Percentiles rank a stretch among this genome's conserved stretches.
These are phyloP conservation scores for Phytophthora rubi DNA, from an alignment of 352 stramenopile genomes.

Conservation along the genomic window DNA sequence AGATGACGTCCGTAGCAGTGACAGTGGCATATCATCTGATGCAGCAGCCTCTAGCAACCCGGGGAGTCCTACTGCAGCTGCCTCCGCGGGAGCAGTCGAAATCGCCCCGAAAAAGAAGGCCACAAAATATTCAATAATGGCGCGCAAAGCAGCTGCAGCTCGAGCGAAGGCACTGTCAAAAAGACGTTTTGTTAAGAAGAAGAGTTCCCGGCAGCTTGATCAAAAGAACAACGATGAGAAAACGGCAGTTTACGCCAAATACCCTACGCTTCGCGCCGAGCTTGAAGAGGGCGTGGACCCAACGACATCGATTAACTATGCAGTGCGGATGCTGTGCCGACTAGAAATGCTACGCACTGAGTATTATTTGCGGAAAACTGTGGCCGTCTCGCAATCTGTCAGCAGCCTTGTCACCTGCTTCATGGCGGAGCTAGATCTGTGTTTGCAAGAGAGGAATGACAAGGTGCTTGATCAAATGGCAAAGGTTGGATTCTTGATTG, in stretches of 20 bases:
- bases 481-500: conserved; percentile 88
- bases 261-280: conserved; percentile 73
- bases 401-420: conserved; percentile 86
- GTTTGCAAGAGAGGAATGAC: conserved; percentile 61
- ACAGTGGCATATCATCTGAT: conserved; percentile 28
- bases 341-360: conserved; percentile 79
- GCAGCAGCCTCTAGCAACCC: conserved; percentile 14
- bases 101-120: conserved; percentile 28
- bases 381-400: conserved; percentile 84
- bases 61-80: conserved; percentile 23
- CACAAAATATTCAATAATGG: conserved; percentile 69
- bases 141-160: conserved; percentile 65
- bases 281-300: conserved; percentile 61
- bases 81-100: conserved; percentile 22
- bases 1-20: conserved; percentile 38
- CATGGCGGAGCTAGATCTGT: conserved; percentile 77
- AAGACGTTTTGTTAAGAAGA: conserved; percentile 53
- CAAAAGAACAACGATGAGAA: conserved; percentile 53
- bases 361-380: conserved; percentile 86
- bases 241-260: conserved; percentile 52
- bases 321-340: conserved; percentile 65
- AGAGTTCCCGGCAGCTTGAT: conserved; percentile 48
- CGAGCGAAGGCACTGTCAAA: conserved; percentile 55
- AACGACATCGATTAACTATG: conserved; percentile 60
- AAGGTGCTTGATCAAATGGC: conserved; percentile 77